These are phyloP conservation scores for Stephanodiscus triporus DNA, from an alignment of 108 stramenopile species.

Conservation along the genomic window DNA sequence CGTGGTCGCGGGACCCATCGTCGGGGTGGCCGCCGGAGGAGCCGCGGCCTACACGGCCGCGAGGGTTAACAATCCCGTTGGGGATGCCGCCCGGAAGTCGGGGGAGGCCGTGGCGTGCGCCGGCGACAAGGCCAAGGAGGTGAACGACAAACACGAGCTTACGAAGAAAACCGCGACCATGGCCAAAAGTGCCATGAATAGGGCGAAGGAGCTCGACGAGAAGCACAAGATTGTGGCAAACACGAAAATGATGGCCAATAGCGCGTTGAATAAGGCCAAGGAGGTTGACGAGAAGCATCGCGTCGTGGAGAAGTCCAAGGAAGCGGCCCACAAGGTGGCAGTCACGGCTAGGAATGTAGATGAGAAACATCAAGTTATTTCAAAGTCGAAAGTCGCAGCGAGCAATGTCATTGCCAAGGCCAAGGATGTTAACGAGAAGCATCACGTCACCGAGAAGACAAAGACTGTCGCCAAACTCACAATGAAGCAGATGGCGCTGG, in stretches of 20 bases:
- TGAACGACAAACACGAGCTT: conserved; percentile 53
- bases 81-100: conserved; percentile 59
- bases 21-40: conserved; percentile 61
- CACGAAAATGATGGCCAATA: conserved; percentile 28
- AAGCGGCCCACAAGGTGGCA: conserved; percentile 41
- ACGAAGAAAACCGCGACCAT: conserved; percentile 37
- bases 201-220: conserved; percentile 49
- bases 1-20: conserved; percentile 61
- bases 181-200: background rate
- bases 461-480: conserved; percentile 12
- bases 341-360: conserved; percentile 58
- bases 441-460: conserved; percentile 49
- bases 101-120: conserved; percentile 28
- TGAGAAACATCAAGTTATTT: conserved; percentile 61
- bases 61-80: conserved; percentile 45
- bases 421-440: conserved; percentile 46
- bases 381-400: conserved; percentile 47
- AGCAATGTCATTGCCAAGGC: conserved; percentile 24
- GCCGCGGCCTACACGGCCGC: conserved; percentile 64
- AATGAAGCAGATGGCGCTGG: conserved; percentile 4
- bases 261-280: conserved; percentile 23
- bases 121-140: conserved; percentile 34
- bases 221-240: conserved; percentile 62
- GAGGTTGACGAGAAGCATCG: conserved; percentile 73
- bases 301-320: conserved; percentile 67